These are phyloP conservation scores for Phytophthora pseudosyringae DNA, from an alignment of 352 stramenopile genomes.

Conservation along the genomic window DNA sequence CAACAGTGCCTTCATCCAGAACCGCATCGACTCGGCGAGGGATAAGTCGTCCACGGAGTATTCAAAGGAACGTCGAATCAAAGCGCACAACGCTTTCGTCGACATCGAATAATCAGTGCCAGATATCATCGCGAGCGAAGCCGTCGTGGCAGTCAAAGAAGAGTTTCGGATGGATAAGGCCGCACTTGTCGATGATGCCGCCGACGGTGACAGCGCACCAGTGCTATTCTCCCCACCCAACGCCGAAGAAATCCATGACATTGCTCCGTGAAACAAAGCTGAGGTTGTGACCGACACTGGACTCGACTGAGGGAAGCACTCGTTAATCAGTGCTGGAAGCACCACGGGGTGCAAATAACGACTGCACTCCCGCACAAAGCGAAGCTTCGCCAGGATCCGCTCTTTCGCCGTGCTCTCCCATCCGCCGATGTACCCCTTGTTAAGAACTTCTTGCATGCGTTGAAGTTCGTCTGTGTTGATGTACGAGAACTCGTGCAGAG, in stretches of 20 bases:
- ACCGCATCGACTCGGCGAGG: conserved; percentile 50
- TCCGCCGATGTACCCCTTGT: conserved; percentile 82
- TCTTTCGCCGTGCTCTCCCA: conserved; percentile 77
- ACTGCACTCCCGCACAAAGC: conserved; percentile 80
- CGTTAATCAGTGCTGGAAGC: conserved; percentile 68
- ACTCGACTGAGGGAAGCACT: conserved; percentile 58
- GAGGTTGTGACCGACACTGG: conserved; percentile 57
- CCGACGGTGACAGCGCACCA: conserved; percentile 40
- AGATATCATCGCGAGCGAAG: conserved; percentile 57
- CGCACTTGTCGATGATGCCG: conserved; percentile 45
- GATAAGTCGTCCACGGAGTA: conserved; percentile 48
- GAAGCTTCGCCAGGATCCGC: conserved; percentile 70
- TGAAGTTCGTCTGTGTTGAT: conserved; percentile 76
- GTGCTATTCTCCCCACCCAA: conserved; percentile 45
- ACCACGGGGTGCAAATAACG: conserved; percentile 68
- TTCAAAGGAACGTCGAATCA: conserved; percentile 72
- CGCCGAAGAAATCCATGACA: conserved; percentile 69
- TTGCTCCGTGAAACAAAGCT: conserved; percentile 60
- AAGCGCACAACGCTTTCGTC: conserved; percentile 54
- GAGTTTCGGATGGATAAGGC: conserved; percentile 59
- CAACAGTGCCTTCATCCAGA: conserved; percentile 70
- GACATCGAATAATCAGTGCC: conserved; percentile 55
- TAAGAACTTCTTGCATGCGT: conserved; percentile 77
- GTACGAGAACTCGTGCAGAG: conserved; percentile 74
- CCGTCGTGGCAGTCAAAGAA: conserved; percentile 53